phyloP scores from a whole-genome alignment of 129 eudicot species.

The Escallonia rubra region DNA sequence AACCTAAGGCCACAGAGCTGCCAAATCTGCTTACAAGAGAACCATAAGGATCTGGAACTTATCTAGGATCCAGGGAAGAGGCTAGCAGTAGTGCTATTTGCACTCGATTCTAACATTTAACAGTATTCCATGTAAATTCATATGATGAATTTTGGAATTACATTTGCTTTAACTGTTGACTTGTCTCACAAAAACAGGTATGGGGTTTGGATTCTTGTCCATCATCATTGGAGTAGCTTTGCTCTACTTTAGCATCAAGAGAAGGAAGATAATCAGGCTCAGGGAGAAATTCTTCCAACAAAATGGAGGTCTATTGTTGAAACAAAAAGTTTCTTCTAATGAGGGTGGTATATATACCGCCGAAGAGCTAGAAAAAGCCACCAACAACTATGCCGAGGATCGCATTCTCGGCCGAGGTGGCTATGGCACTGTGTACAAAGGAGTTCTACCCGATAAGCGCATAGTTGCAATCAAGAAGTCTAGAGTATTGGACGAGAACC shows the following conservation, averaged over 20 bases:
- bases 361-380: conserved; percentile 40
- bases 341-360: conserved; percentile 25
- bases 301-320: conserved; percentile 31
- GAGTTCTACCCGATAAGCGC: conserved; percentile 28
- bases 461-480: conserved; percentile 52
- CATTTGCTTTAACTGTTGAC: too few species aligned
- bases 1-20: too few species aligned
- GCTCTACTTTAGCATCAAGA: conserved; percentile 5
- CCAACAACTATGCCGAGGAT: conserved; percentile 34
- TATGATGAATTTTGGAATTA: too few species aligned
- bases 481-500: conserved; percentile 25
- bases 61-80: too few species aligned
- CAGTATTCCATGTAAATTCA: neutral
- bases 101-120: too few species aligned
- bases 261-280: conserved; percentile 10
- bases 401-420: conserved; percentile 49
- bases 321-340: conserved; percentile 23
- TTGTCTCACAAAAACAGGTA: neutral
- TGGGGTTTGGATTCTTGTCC: conserved; percentile 11
- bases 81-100: too few species aligned
- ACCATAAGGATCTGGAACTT: too few species aligned
- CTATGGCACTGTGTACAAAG: conserved; percentile 36
- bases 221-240: conserved; percentile 4
- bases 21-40: too few species aligned
- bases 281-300: conserved; percentile 37